Evolutionary conservation across 495 filamentous ascomycete genomes (phyloP), one percentile per base, ranked within the genome.

Genomic region (Penicillium robsamsonii): DNA sequence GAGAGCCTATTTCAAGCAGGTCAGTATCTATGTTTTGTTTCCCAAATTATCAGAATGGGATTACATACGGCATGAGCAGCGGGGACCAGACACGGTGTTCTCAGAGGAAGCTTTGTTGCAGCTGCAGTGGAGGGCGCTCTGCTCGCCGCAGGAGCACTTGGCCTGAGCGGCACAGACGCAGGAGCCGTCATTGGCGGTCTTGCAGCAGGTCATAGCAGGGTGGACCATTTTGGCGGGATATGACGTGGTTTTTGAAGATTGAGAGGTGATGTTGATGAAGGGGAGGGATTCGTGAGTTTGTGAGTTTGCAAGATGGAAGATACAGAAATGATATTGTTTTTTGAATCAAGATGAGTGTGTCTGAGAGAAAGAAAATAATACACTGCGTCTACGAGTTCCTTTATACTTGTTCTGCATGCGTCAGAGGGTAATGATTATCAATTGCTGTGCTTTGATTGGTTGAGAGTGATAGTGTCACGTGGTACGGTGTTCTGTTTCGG

Each of bases 81-180:
- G 79, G 24, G 90, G 78, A n/a, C 89, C 90, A 4, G 74, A 70
- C 27, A 87, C 56, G 4, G 69, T 66, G 77, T 96, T 96, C 81
- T 97, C 93, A 4, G 79, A 70, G 3, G 79, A 59, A 8, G 91
- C 84, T 69, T 88, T 91, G 69, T 84, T 85, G 78, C 93, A 97
- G 53, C 76, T 85, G 80, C 93, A 97, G 67, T 90, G 79, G 53
- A 96, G 83, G 42, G 93, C 93, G 8, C 83, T 82, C 65, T 92
- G 81, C 76, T 92, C 81, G 61, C 93, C 93, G 67, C 93, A 97
- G 15, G 90, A 93, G 83, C 92, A 97, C 60, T 72, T 80, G 56
- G 84, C 84, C 63, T 87, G 79, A 22, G 79, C 74, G 22, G 84
- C 84, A 58, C 85, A 88, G 68, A 82, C 76, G 63, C 84, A 87